Evolutionary conservation across 306 rosid genomes (phyloP).

Genomic region (Lathyrus oleraceus): DNA sequence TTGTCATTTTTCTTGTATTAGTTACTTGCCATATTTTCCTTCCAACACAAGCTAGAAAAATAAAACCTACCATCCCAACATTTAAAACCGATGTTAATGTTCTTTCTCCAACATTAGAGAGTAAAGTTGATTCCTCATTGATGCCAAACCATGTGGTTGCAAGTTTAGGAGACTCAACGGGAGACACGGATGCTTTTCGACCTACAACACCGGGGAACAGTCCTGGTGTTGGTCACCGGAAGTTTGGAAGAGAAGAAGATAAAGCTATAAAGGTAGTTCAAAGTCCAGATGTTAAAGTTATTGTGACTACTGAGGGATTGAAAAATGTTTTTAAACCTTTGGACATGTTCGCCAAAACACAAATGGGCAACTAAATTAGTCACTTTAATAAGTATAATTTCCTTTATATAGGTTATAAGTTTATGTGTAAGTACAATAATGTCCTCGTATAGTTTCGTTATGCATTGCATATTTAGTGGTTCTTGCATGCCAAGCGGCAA

Average conservation of each 20-base stretch:
- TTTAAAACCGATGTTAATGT: not conserved
- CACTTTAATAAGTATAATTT: not conserved
- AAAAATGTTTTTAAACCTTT: conserved; percentile 28
- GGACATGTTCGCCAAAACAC: conserved; percentile 32
- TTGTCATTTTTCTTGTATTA: conserved; percentile 6
- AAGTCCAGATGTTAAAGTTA: conserved; percentile 27
- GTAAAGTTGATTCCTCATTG: not conserved
- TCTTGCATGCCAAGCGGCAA: too few relatives aligned
- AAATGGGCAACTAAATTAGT: conserved; percentile 24
- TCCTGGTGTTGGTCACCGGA: conserved; percentile 54
- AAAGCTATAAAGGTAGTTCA: not conserved
- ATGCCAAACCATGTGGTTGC: not conserved
- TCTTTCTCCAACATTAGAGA: conserved; percentile 21
- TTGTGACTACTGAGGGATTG: not conserved
- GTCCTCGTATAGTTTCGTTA: too few relatives aligned
- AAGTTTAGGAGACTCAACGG: not conserved
- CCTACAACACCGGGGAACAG: conserved; percentile 60
- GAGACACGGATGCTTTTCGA: conserved; percentile 36
- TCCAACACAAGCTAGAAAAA: conserved; percentile 20
- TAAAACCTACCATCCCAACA: not conserved
- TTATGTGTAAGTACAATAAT: too few relatives aligned
- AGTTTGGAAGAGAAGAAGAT: not conserved
- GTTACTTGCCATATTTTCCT: conserved; percentile 1
- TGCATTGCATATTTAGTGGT: too few relatives aligned
- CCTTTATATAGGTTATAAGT: too few relatives aligned